These are phyloP conservation scores for Chlorencoelia australis DNA, from an alignment of 2,329 filamentous ascomycete species.

Conservation along the genomic window DNA sequence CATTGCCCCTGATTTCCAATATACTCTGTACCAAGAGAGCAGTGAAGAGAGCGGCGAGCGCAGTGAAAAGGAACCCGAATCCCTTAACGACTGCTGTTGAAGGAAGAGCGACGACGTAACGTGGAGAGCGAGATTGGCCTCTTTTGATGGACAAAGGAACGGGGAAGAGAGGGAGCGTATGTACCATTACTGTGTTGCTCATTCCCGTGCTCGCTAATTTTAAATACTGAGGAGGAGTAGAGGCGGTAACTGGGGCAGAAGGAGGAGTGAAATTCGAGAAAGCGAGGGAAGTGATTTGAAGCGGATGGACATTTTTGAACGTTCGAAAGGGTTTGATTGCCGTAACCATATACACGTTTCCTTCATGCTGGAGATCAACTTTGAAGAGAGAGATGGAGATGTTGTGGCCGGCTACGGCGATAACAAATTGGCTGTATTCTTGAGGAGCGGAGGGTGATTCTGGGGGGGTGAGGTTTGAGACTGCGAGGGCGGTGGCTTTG, in stretches of 20 bases:
- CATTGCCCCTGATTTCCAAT: slow-evolving; percentile 23
- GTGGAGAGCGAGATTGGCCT: slow-evolving; percentile 22
- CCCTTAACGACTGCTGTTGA: slow-evolving; percentile 18
- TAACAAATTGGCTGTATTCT: slow-evolving; percentile 63
- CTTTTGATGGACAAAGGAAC: slow-evolving; percentile 22
- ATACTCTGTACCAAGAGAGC: slow-evolving; percentile 23
- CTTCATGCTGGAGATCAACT: slow-evolving; percentile 52
- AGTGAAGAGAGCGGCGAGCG: slow-evolving; percentile 17
- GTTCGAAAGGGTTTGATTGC: slow-evolving; percentile 43
- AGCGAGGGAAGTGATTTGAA: slow-evolving; percentile 47
- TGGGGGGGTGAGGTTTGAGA: slow-evolving; percentile 54
- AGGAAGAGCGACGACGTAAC: slow-evolving; percentile 25
- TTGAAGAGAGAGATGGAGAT: slow-evolving; percentile 70
- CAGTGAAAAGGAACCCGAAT: slow-evolving; percentile 13
- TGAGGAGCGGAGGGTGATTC: slow-evolving; percentile 39
- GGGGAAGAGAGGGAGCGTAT: slow-evolving; percentile 27
- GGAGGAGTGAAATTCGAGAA: slow-evolving; percentile 38
- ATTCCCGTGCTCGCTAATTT: slow-evolving; percentile 27
- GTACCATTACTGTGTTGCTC: slow-evolving; percentile 27
- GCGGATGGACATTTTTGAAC: slow-evolving; percentile 44
- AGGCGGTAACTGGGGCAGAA: slow-evolving; percentile 18
- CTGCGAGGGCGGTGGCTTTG: slow-evolving; percentile 68
- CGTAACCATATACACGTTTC: slow-evolving; percentile 38
- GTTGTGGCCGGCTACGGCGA: slow-evolving; percentile 74
- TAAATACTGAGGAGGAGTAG: slow-evolving; percentile 22